Conservation (phyloP, 2,329 filamentous ascomycete species). For the Thielaviopsis ethacetica region DNA sequence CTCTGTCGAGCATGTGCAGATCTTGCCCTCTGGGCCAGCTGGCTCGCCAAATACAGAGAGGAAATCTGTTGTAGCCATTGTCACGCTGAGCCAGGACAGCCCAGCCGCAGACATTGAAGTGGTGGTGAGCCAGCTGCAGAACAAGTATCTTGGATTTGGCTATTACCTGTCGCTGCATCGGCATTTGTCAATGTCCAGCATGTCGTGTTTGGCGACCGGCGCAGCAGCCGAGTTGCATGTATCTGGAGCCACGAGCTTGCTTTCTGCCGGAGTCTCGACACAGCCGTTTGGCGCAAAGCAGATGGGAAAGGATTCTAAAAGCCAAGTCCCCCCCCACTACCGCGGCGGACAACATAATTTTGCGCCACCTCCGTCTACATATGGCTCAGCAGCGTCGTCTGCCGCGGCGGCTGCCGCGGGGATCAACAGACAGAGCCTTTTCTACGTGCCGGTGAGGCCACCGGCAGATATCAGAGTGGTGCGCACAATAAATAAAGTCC, state of each 20-base stretch:
- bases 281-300: slow-evolving; percentile 67
- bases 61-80: slow-evolving; percentile 61
- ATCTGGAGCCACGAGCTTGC: slow-evolving; percentile 14
- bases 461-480: slow-evolving; percentile 66
- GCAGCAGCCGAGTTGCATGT: slow-evolving; percentile 22
- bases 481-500: slow-evolving; percentile 71
- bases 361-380: slow-evolving; percentile 61
- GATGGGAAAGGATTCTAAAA: slow-evolving; percentile 22
- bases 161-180: slow-evolving; percentile 67
- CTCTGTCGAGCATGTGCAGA: slow-evolving; percentile 55
- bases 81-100: slow-evolving; percentile 65
- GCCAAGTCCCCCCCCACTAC: background rate
- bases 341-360: slow-evolving; percentile 34
- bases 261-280: slow-evolving; percentile 20
- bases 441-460: slow-evolving; percentile 55
- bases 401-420: background rate
- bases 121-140: slow-evolving; percentile 61
- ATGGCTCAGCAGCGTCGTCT: slow-evolving; percentile 19
- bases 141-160: slow-evolving; percentile 71
- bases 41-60: slow-evolving; percentile 39
- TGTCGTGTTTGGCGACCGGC: slow-evolving; percentile 17
- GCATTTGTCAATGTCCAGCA: slow-evolving; percentile 44
- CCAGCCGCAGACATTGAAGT: slow-evolving; percentile 70
- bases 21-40: slow-evolving; percentile 39
- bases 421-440: slow-evolving; percentile 29